phyloP scores from a whole-genome alignment of 768 basidiomycete species.

The Naganishia randhawae region DNA sequence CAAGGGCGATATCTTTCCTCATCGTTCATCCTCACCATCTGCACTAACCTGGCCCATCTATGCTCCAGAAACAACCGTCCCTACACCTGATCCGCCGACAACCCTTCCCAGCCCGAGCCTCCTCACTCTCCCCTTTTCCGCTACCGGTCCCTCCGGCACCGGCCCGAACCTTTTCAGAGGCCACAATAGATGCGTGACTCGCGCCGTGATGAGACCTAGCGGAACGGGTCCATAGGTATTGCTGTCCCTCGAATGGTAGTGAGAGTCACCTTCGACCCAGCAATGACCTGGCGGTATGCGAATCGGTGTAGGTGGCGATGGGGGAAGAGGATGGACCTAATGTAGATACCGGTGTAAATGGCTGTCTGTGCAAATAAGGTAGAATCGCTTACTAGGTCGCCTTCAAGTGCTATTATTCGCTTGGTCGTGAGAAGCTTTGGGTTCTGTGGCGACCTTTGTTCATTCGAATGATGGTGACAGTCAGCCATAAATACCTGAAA shows the following conservation, averaged over 20 bases:
- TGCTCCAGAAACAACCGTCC: neutral
- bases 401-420: constrained; percentile 50
- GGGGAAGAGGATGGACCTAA: constrained; percentile 46
- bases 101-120: constrained; percentile 4
- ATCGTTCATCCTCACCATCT: neutral
- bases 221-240: constrained; percentile 51
- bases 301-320: constrained; percentile 44
- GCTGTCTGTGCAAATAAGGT: constrained; percentile 16
- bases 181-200: constrained; percentile 48
- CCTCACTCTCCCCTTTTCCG: constrained; percentile 41
- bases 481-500: neutral
- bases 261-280: constrained; percentile 52
- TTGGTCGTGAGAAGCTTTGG: constrained; percentile 50
- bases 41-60: too few relatives aligned
- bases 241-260: constrained; percentile 46
- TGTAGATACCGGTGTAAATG: neutral
- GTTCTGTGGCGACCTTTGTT: constrained; percentile 47
- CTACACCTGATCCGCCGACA: neutral
- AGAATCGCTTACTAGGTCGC: constrained; percentile 43
- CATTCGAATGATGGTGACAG: neutral
- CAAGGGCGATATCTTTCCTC: neutral
- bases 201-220: constrained; percentile 45
- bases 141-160: constrained; percentile 35
- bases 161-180: constrained; percentile 41
- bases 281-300: constrained; percentile 50